A percentile compares a stretch with the other conserved stretches of the same genome.
phyloP scores from a whole-genome alignment of 2,329 filamentous ascomycete species.

The Rugonectria rugulosa region DNA sequence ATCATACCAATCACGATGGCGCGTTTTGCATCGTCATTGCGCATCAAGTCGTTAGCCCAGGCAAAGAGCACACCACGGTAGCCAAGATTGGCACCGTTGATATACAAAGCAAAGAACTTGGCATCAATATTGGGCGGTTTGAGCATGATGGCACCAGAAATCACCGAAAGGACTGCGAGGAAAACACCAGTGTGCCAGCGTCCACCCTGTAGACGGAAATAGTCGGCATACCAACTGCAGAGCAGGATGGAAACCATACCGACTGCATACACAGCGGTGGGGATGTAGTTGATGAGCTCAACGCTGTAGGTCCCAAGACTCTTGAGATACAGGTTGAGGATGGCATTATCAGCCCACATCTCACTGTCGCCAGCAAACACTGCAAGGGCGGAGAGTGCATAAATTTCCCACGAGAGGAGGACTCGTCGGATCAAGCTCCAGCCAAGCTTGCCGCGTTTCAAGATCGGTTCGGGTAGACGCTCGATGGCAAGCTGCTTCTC shows the following conservation, averaged over 20 bases:
- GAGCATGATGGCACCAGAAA: slow-evolving; percentile 23
- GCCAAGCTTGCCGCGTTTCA: not conserved
- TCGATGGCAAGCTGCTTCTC: slow-evolving; percentile 35
- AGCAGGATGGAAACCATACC: slow-evolving; percentile 8
- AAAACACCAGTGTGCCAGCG: slow-evolving; percentile 25
- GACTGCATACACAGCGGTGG: slow-evolving; percentile 43
- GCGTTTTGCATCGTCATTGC: slow-evolving; percentile 24
- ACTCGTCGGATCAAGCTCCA: not conserved
- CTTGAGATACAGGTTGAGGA: slow-evolving; percentile 36
- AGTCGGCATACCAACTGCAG: slow-evolving; percentile 4
- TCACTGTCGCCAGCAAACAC: slow-evolving; percentile 2
- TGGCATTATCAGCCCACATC: slow-evolving; percentile 16
- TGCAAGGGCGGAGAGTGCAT: not conserved
- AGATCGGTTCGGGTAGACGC: slow-evolving; percentile 4
- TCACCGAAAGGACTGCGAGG: slow-evolving; percentile 13
- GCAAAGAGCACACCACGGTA: slow-evolving; percentile 19
- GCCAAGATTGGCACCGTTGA: slow-evolving; percentile 19
- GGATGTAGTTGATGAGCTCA: slow-evolving; percentile 58
- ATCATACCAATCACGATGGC: slow-evolving; percentile 20
- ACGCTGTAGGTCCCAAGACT: slow-evolving; percentile 40
- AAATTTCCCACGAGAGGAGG: not conserved
- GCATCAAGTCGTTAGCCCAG: slow-evolving; percentile 22
- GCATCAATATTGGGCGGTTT: slow-evolving; percentile 8
- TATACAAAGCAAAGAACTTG: slow-evolving; percentile 22
- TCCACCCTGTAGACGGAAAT: not conserved